Base-by-base conservation (phyloP, 495 filamentous ascomycete species). In the Diplogelasinospora grovesii region DNA sequence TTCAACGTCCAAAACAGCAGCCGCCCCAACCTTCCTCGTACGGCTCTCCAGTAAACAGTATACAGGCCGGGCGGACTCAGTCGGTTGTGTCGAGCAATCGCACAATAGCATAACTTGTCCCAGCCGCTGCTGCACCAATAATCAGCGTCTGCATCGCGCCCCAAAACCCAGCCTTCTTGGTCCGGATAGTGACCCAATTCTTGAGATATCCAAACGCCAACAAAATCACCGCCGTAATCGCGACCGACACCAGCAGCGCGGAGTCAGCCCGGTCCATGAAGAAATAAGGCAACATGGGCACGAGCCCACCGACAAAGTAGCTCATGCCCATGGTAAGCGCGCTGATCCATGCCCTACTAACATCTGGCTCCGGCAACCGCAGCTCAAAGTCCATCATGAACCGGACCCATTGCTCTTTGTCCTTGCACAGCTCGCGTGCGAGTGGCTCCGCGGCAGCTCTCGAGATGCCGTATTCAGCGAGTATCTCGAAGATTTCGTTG, bases 251-350 rank as follows among this genome's bases (percentile, higher is more conserved):
- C 53, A 64, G 67, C 14, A 79, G 49, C 1, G 72, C 75, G 22
- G 66, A 43, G 8, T 45, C 46, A 8, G 70, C 64, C 15, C 64
- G 49, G 13, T 61, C 33, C 50, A 69, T 60, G 24, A 60, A 61
- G 41, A 78, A 78, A 43, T 79, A 78, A 2, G 75, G 75, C 25
- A 75, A 60, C 70, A 78, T 70, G 0, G 75, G 75, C 5, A 78
- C 54, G 18, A 78, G 54, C 2, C 75, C 75, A 31, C 75, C 71
- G 8, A 77, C 45, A 25, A 79, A 73, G 49, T 79, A 79, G 18
- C 66, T 57, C 6, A 70, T 19, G 0, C 67, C 74, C 70, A 77
- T 76, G 13, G 67, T 69, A 3, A 60, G 45, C 11, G 69, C 73
- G 19, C 61, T 65, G n/a, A 74, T 52, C 59, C 59, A 74, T 8